Evolutionary conservation across 768 basidiomycete genomes (phyloP), one percentile per base, ranked within the genome.

Genomic region (Rhodosporidiobolus sp.): DNA sequence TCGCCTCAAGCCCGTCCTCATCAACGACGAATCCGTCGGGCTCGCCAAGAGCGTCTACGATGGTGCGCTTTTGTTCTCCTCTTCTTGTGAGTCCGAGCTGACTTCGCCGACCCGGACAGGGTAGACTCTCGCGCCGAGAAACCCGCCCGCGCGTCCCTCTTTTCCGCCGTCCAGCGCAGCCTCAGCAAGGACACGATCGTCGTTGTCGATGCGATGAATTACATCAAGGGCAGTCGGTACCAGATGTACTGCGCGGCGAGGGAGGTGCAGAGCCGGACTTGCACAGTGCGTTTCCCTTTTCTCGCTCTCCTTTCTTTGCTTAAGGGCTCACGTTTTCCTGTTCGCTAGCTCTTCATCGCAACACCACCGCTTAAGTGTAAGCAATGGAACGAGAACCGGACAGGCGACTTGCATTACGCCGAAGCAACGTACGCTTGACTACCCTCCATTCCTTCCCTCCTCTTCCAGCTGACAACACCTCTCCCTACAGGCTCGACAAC

Each of bases 201-300:
- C 69, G 90, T 99, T 76, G 85, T 94, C 72, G 96, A 99, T 79
- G 87, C 89, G 22, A 85, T 90, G 76, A 98, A 98, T 79, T 97
- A 99, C 82, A 98, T 98, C 85, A 98, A 99, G 80, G 95, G 95
- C 19, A 96, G 93, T 80, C 88, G 96, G 43, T 99, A 99, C 81
- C 96, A 99, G 81, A 88, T 99, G 83, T 96, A 97, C 80, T 97
- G 95, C 79, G 91, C 92, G 1, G 94, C 94, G 9, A 84, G 93
- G 63, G 96, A 99, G 79, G 85, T 88, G 75, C 90, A 89, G 76
- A 84, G 92, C 35, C 84, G 94, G 46, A 87, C 90, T 9, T 92
- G 90, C 81, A 97, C 96, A 57, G 94, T 96, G 76, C 77, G 87
- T 83, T 77, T 26, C 35, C 30, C 35, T 10, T 45, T 52, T 53